Percentiles rank a stretch among this genome's conserved stretches.
These are phyloP conservation scores for Candida pseudoglaebosa DNA, from an alignment of 805 yeast genomes.

Conservation along the genomic window DNA sequence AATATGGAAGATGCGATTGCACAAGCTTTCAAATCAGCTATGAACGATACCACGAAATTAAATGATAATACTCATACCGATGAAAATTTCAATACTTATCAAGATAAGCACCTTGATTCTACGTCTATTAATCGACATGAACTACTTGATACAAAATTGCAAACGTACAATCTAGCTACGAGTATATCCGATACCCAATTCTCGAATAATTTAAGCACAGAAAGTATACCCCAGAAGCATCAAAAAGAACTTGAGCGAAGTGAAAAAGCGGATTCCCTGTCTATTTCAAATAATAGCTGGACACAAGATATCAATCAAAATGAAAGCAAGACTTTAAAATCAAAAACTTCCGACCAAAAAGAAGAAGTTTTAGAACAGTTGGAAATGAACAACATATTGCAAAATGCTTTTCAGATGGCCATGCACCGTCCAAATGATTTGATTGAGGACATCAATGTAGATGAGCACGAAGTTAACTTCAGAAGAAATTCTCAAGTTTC, in stretches of 20 bases:
- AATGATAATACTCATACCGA: neutral
- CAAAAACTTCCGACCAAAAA: constrained; percentile 4
- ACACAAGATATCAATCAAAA: too few species aligned
- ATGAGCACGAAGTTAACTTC: constrained; percentile 9
- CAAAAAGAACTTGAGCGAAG: too few species aligned
- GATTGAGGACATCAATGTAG: constrained; percentile 33
- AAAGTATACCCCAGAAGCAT: too few species aligned
- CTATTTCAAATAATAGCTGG: too few species aligned
- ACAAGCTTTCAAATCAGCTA: constrained; percentile 25
- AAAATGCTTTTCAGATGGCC: constrained; percentile 74
- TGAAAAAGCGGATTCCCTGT: too few species aligned
- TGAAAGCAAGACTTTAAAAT: neutral
- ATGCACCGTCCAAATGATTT: constrained; percentile 56
- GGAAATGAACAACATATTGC: constrained; percentile 67
- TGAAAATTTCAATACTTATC: neutral
- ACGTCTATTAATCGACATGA: too few species aligned
- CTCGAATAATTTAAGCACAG: too few species aligned
- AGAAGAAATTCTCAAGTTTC: neutral
- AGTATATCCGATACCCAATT: too few species aligned
- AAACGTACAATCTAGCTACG: too few species aligned
- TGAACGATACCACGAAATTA: constrained; percentile 5
- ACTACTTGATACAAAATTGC: too few species aligned
- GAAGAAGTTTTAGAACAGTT: constrained; percentile 44
- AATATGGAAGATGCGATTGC: constrained; percentile 25
- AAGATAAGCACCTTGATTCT: too few species aligned